phyloP scores from a whole-genome alignment of 495 filamentous ascomycete species.

The Astrothelium macrocarpum region DNA sequence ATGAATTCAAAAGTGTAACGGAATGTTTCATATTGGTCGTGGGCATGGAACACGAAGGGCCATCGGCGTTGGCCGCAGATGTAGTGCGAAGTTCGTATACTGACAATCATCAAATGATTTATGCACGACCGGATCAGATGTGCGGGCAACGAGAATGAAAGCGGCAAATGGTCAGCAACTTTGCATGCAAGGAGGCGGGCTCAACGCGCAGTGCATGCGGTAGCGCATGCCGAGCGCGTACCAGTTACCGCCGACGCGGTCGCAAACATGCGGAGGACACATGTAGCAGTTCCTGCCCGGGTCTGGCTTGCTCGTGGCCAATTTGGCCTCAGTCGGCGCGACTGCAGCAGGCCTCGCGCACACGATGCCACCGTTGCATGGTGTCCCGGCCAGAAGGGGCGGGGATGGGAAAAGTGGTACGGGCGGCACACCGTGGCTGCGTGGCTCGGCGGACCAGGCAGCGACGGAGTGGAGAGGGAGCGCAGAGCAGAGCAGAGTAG shows the following conservation, averaged over 20 bases:
- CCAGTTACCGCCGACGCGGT: background rate
- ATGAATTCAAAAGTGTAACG: background rate
- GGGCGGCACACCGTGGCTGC: background rate
- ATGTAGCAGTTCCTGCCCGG: background rate
- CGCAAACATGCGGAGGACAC: background rate
- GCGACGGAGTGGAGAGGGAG: background rate
- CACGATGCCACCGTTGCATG: conserved; percentile 4
- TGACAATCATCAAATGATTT: background rate
- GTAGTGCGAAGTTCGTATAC: background rate
- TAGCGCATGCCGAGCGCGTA: background rate
- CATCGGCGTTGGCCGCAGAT: background rate
- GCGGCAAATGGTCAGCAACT: background rate
- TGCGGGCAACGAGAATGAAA: background rate
- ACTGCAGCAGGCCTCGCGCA: background rate
- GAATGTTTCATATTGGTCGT: background rate
- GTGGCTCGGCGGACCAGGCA: background rate
- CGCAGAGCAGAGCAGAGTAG: background rate
- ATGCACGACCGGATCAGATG: background rate
- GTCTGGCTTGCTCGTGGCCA: background rate
- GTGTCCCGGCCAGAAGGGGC: background rate
- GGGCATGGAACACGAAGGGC: background rate
- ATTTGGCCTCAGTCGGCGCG: background rate
- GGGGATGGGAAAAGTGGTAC: background rate
- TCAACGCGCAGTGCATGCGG: background rate
- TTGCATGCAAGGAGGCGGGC: background rate